Evolutionary conservation across 2,329 filamentous ascomycete genomes (phyloP).

Genomic region (Sarocladium brachiariae): DNA sequence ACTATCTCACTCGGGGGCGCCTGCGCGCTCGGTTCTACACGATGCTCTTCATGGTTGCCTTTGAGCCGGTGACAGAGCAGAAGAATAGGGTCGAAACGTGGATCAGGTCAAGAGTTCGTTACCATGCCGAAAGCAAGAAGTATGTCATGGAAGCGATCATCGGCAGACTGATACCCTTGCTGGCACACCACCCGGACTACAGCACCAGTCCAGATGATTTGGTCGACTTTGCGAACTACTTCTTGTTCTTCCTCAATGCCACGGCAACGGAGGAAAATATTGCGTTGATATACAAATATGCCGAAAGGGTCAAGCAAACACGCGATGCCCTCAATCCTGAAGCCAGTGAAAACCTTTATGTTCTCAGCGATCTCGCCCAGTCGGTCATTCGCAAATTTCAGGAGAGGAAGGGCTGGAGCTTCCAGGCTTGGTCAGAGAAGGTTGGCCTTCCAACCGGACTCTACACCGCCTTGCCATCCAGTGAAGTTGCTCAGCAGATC

Average conservation of each 20-base stretch:
- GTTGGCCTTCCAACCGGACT: conserved; percentile 73
- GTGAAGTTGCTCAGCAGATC: conserved; percentile 74
- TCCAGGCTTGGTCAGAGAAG: conserved; percentile 78
- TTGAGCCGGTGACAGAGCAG: conserved; percentile 72
- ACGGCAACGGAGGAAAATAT: conserved; percentile 84
- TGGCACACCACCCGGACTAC: conserved; percentile 94
- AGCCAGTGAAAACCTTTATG: conserved; percentile 70
- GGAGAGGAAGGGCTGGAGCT: conserved; percentile 76
- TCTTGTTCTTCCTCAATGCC: conserved; percentile 79
- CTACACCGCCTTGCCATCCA: conserved; percentile 67
- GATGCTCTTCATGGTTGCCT: conserved; percentile 83
- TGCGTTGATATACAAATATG: conserved; percentile 82
- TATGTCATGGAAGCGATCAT: conserved; percentile 74
- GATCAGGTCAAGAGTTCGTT: conserved; percentile 73
- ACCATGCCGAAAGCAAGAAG: conserved; percentile 51
- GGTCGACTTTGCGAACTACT: conserved; percentile 77
- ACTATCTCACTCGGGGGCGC: conserved; percentile 70
- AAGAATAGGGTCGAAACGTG: conserved; percentile 75
- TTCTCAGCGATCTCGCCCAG: conserved; percentile 81
- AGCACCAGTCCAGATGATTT: conserved; percentile 59
- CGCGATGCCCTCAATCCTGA: conserved; percentile 66
- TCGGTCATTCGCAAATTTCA: conserved; percentile 78
- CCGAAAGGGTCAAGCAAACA: conserved; percentile 87
- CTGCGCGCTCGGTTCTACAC: conserved; percentile 77
- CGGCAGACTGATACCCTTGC: conserved; percentile 73